Percentiles rank a stretch among this genome's conserved stretches.
These are phyloP conservation scores for Camelina laxa DNA, from an alignment of 345 rosid species.

Conservation along the genomic window DNA sequence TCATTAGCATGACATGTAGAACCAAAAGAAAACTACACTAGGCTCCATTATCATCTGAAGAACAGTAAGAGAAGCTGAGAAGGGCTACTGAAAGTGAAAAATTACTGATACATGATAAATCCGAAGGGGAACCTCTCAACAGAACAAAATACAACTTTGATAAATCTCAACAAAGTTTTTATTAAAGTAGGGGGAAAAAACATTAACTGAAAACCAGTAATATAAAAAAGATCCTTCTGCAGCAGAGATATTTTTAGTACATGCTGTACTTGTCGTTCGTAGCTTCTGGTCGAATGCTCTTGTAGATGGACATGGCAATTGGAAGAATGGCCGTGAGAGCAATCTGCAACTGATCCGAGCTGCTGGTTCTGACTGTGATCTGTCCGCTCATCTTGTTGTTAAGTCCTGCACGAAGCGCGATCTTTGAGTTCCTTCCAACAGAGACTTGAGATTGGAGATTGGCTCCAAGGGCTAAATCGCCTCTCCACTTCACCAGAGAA, in stretches of 20 bases:
- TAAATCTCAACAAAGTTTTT: conserved; percentile 43
- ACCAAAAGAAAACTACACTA: conserved; percentile 17
- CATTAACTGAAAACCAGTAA: conserved; percentile 25
- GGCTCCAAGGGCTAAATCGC: conserved; percentile 91
- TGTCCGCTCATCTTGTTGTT: conserved; percentile 96
- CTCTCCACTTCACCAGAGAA: conserved; percentile 93
- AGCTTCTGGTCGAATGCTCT: conserved; percentile 64
- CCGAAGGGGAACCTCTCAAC: conserved; percentile 43
- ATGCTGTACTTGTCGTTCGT: conserved; percentile 62
- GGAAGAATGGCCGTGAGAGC: conserved; percentile 82
- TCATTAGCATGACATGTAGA: conserved; percentile 21
- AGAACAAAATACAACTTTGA: conserved; percentile 46
- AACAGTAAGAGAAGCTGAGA: background rate
- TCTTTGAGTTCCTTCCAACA: conserved; percentile 71
- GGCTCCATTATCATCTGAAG: conserved; percentile 25
- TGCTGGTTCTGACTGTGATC: conserved; percentile 74
- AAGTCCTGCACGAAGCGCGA: conserved; percentile 87
- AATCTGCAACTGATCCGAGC: conserved; percentile 93
- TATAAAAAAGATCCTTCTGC: conserved; percentile 33
- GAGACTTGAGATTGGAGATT: conserved; percentile 89
- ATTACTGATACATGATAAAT: conserved; percentile 43
- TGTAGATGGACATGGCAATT: conserved; percentile 69
- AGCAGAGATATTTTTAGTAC: conserved; percentile 48
- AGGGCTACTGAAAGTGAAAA: conserved; percentile 34
- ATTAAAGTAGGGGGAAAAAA: conserved; percentile 35